Evolutionary conservation across 1,284 basidiomycete species (phyloP), one percentile per base, ranked within the genome.

Genomic region (Phellopilus nigrolimitatus): DNA sequence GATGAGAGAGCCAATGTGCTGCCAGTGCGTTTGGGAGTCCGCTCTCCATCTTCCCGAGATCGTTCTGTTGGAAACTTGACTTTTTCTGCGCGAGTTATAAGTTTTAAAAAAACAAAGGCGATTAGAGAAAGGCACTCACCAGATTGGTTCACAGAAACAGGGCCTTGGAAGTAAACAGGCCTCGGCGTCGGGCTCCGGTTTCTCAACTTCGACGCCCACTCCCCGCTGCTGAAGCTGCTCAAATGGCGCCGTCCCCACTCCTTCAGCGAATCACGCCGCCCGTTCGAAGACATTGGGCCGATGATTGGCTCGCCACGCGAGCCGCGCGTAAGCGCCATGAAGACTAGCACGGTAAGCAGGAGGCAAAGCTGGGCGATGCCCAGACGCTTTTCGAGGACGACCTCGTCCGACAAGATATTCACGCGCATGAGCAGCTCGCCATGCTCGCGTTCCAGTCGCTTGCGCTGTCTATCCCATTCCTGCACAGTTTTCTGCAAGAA

Each of bases 241-340:
- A 82, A 62, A 56, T 77, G 75, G 10, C 78, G 69, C 44, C 70
- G 67, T 2, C 80, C 71, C 80, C 78, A 80, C 55, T 76, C 75
- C 38, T 72, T 70, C 60, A 75, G 62, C 0, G 73, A 69, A 12
- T 60, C 54, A 61, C 56, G 66, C 53, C 51, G 54, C 15, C 53
- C 54, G 15, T 15, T 43, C 34, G 57, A 51, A 22, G 62, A 61
- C 64, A 66, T n/a, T 50, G 63, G 62, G 30, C 60, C 55, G 9
- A 61, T 58, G 28, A 60, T 58, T 22, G 59, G 65, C 55, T 78
- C 77, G 17, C 72, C 73, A 46, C 79, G 68, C 0, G 86, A 87
- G 1, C 90, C 89, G 5, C 91, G 79, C 2, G 92, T 95, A 47
- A 94, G 71, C 5, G 81, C 81, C 66, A 94, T 84, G 65, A 94